These are phyloP conservation scores for Yarrowia osloensis DNA, from an alignment of 805 yeast genomes.

Conservation along the genomic window DNA sequence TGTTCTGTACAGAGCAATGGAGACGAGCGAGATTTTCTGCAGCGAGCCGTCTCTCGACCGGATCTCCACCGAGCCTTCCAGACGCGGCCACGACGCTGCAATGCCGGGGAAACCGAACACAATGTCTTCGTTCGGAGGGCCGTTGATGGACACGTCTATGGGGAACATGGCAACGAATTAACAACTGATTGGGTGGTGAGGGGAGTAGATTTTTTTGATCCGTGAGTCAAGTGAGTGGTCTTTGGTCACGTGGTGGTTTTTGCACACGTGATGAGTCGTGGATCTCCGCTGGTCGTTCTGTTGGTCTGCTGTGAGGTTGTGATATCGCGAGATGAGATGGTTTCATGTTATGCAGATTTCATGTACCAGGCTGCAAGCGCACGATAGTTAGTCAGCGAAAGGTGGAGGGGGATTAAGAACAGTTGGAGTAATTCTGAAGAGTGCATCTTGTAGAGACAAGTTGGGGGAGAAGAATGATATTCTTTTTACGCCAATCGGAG, in stretches of 20 bases:
- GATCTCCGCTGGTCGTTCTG: background rate
- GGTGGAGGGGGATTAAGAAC: too few relatives aligned
- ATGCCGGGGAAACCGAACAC: conserved; percentile 49
- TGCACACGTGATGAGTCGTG: background rate
- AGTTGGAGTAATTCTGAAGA: background rate
- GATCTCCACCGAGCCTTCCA: conserved; percentile 46
- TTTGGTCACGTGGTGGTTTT: background rate
- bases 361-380: background rate
- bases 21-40: conserved; percentile 39
- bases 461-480: background rate
- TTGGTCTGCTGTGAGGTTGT: background rate
- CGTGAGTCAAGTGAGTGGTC: too few relatives aligned
- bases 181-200: too few relatives aligned
- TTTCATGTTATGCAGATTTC: background rate
- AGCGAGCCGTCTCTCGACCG: conserved; percentile 40
- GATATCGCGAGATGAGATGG: background rate
- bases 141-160: conserved; percentile 39
- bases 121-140: conserved; percentile 46
- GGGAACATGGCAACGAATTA: too few relatives aligned
- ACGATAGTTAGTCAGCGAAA: background rate
- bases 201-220: too few relatives aligned
- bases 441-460: background rate
- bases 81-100: conserved; percentile 48
- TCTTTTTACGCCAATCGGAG: background rate
- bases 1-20: conserved; percentile 45